Evolutionary conservation across 108 stramenopile genomes (phyloP), one percentile per base, ranked within the genome.

Genomic region (Pseudonitzschia delicatissima): DNA sequence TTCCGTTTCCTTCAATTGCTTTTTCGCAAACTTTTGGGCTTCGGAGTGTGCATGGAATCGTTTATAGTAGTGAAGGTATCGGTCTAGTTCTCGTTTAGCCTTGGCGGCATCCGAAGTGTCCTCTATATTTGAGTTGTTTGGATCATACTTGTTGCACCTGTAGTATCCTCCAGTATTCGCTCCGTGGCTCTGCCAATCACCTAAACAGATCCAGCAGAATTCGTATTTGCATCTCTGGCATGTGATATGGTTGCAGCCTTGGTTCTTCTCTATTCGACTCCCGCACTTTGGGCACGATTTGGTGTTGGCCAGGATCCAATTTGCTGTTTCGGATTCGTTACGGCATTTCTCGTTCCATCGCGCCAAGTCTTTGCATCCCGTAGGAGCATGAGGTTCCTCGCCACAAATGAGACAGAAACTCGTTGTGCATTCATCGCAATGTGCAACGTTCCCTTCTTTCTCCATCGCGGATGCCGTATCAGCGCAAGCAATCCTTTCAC

Each of bases 181-280:
- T 1, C 98, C 99, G 75, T 99, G 99, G 27, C 92, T 90, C 8
- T 50, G 49, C 99, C 99, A 99, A 62, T 88, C 76, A 6, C 93
- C 95, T 87, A 94, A 82, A 69, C 99, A 99, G 66, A 99, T 98
- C 99, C 99, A 99, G 82, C 99, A 99, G 69, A 99, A 99, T 71
- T 99, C 98, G 63, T 80, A 65, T 57, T 82, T 76, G 63, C 82
- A 88, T 28, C 72, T 61, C 39, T 78, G 79, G 68, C 76, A 77
- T 12, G 92, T 95, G 94, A 99, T 99, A 91, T 99, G 97, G 77
- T 98, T 98, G 82, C 98, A 99, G 26, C 98, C 98, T 67, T 98
- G 94, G 77, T 98, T 98, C 80, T 99, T 99, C 79, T 99, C 98
- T 78, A 99, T 99, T 32, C 97, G 87, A 55, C 88, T 90, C 31